Evolutionary conservation across 305 asterid species (phyloP).

Genomic region (Fraxinus paxiana): DNA sequence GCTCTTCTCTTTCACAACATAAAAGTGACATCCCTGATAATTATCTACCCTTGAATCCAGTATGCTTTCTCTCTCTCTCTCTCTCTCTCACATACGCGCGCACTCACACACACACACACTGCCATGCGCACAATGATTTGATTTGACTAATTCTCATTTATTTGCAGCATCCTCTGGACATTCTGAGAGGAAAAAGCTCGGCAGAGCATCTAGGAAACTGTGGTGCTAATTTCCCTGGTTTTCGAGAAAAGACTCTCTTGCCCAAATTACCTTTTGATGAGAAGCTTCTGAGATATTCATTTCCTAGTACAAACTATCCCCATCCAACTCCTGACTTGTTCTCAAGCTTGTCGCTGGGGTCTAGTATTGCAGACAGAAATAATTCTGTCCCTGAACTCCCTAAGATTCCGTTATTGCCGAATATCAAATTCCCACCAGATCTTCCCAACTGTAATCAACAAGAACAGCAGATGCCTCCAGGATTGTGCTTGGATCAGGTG

Average conservation of each 20-base stretch:
- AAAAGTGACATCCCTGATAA: slow-evolving; percentile 13
- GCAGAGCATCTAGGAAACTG: slow-evolving; percentile 44
- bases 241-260: slow-evolving; percentile 63
- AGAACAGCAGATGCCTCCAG: slow-evolving; percentile 54
- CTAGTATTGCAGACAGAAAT: slow-evolving; percentile 48
- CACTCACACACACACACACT: neutral
- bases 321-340: slow-evolving; percentile 50
- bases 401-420: slow-evolving; percentile 61
- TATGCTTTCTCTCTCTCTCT: slow-evolving; percentile 16
- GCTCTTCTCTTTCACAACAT: slow-evolving; percentile 20
- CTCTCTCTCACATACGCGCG: neutral
- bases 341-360: slow-evolving; percentile 71
- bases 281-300: slow-evolving; percentile 62
- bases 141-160: neutral
- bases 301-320: slow-evolving; percentile 43
- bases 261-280: slow-evolving; percentile 74
- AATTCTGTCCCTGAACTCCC: slow-evolving; percentile 44
- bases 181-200: slow-evolving; percentile 30
- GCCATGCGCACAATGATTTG: neutral
- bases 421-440: slow-evolving; percentile 58
- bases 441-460: slow-evolving; percentile 47
- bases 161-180: neutral
- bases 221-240: slow-evolving; percentile 44
- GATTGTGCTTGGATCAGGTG: slow-evolving; percentile 46
- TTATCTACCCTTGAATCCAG: slow-evolving; percentile 29